These are phyloP conservation scores for Hypoxylon perforatum DNA, from an alignment of 495 filamentous ascomycete species.

Conservation along the genomic window DNA sequence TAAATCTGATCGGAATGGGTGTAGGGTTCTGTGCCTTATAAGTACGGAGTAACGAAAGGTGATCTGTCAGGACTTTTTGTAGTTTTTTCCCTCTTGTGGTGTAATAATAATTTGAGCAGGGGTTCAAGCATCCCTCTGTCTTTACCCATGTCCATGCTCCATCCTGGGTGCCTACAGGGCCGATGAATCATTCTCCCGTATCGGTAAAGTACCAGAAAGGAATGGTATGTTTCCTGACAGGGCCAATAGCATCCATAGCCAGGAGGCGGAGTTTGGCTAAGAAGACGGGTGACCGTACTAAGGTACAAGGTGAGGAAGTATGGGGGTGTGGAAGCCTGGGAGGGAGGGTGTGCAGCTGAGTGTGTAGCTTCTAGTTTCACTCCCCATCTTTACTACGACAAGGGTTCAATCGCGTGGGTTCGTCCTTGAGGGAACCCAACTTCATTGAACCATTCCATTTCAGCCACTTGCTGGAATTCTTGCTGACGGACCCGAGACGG, in stretches of 20 bases:
- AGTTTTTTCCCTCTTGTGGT: conserved; percentile 36
- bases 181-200: conserved; percentile 42
- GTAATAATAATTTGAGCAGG: conserved; percentile 38
- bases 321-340: conserved; percentile 17
- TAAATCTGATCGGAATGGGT: conserved; percentile 16
- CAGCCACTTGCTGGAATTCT: conserved; percentile 30
- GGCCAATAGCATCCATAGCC: conserved; percentile 41
- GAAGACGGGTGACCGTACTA: conserved; percentile 39
- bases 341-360: conserved; percentile 25
- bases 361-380: conserved; percentile 37
- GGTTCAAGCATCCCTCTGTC: conserved; percentile 19
- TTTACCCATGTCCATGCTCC: conserved; percentile 29
- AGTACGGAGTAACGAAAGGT: conserved; percentile 40
- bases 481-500: conserved; percentile 6
- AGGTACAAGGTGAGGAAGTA: conserved; percentile 34
- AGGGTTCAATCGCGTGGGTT: conserved; percentile 24
- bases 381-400: conserved; percentile 21
- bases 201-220: conserved; percentile 40
- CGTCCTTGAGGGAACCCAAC: conserved; percentile 31
- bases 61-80: conserved; percentile 41
- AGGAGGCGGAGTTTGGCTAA: conserved; percentile 45
- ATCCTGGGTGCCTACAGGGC: conserved; percentile 37
- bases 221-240: conserved; percentile 44
- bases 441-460: conserved; percentile 20
- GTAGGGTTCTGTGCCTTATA: conserved; percentile 40